A percentile compares a stretch with the other conserved stretches of the same genome.
These are phyloP conservation scores for Wickerhamiella parazyma DNA, from an alignment of 805 yeast species.

Conservation along the genomic window DNA sequence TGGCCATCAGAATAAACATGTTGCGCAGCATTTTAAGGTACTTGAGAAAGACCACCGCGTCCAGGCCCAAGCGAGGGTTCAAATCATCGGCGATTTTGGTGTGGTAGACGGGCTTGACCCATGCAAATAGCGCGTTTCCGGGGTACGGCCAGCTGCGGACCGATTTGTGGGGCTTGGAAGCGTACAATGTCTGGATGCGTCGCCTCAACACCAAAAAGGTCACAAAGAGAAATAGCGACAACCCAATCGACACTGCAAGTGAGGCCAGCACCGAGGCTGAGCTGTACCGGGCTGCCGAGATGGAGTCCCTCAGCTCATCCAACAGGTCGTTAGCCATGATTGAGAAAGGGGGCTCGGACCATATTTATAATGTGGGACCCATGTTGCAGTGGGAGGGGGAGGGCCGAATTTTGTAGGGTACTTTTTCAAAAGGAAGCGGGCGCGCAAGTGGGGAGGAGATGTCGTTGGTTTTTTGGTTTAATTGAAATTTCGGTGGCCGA, in stretches of 20 bases:
- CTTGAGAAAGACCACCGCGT: conserved; percentile 25
- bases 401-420: background rate
- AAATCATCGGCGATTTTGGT: conserved; percentile 18
- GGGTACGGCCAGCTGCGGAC: conserved; percentile 4
- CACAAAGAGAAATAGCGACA: conserved; percentile 19
- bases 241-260: conserved; percentile 25
- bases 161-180: conserved; percentile 20
- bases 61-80: conserved; percentile 24
- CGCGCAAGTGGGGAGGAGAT: too few species aligned
- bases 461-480: too few species aligned
- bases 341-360: background rate
- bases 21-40: conserved; percentile 24
- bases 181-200: conserved; percentile 23
- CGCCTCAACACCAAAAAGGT: conserved; percentile 24
- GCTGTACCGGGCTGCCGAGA: conserved; percentile 19
- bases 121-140: conserved; percentile 16
- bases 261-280: conserved; percentile 28
- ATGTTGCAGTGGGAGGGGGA: background rate
- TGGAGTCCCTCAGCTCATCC: conserved; percentile 18
- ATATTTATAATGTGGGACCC: conserved; percentile 2
- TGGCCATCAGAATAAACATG: conserved; percentile 23
- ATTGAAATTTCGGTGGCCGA: too few species aligned
- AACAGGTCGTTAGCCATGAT: conserved; percentile 10
- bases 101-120: conserved; percentile 19
- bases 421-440: too few species aligned